Base-by-base conservation (phyloP, 1,139 yeast genomes). In the Kurtzmaniella quercitrusa region DNA sequence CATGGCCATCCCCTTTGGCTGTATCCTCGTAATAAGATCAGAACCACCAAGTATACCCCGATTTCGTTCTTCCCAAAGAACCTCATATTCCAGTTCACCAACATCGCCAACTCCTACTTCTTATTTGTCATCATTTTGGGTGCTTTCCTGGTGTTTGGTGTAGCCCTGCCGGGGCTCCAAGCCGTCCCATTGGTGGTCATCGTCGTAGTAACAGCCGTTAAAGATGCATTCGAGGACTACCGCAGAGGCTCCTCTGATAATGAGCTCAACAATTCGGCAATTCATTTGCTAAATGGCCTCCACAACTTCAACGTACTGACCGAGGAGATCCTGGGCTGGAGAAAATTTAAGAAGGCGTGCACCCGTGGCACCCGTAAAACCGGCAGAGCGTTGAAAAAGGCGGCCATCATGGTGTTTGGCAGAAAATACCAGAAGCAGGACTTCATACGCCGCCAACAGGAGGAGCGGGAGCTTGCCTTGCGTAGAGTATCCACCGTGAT, bases 101-200 rank as follows among this genome's bases (percentile, higher is more conserved):
- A 91, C 60, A 82, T 91, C 51, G 98, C 98, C 43, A 93, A 93
- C 64, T 67, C 84, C 41, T 93, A 89, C 69, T 93, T 93, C 75
- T 70, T 93, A 60, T 65, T 86, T 40, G 70, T 89, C 66, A 87
- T 83, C 55, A 85, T 93, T 50, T 70, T 93, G 53, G 96, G 96
- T 47, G 88, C 85, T 11, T 89, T 93, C 66, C 80, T 85, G 51
- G 83, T 93, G 45, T 93, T 93, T 62, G 98, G 98, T 53, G 97
- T 91, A 31, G 80, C 87, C 17, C 81, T 79, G 49, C 96, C 98
- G 1, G 97, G 90, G 1, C 67, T 93, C 52, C 85, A 94, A 6
- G 91, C 96, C 1, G 97, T 90, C 38, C 98, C 98, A 2, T 79
- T 93, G 62, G 86, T 91, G 63, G 96, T 89, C 43, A 91, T 93